Base-by-base conservation (phyloP, 768 basidiomycete species). In the Podaxis pistillaris region DNA sequence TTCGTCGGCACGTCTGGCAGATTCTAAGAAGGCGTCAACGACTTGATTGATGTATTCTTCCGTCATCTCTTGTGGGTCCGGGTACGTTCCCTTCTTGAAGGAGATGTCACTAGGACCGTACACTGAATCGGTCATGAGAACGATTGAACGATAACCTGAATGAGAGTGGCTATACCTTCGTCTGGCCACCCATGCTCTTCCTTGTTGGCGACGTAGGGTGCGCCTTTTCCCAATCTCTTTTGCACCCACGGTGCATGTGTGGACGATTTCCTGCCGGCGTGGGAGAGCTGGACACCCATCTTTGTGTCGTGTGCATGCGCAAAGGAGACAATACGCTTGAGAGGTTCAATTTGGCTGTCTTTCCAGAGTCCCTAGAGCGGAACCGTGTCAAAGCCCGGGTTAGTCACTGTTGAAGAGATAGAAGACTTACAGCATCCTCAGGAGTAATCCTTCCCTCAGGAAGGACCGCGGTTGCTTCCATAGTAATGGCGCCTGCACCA, bases 401-500 rank as follows among this genome's bases (percentile, higher is more conserved):
- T 30, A 30, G 37, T 17, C 5, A 50, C 17, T 41, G 44, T 17
- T 17, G 17, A 19, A 12, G 60, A 36, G 5, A 52, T 13, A 41
- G n/a, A 30, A 19, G 1, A 62, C 75, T 64, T 38, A 89, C 90
- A 7, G 82, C 77, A 68, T 94, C 92, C 72, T 91, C 80, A 0
- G 91, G 89, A 1, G 89, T 85, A 60, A 93, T 91, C 44, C 90
- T 82, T 0, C 87, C 89, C 73, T 93, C 89, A 0, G 90, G 87
- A 0, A 88, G 79, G 28, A 90, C 84, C 15, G 87, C 79, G 1
- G 88, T 87, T 0, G 91, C 93, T 72, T 95, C 93, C 64, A 91
- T 78, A 65, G 81, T 82, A 64, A 93, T 86, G 6, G 82, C 83
- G 1, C 86, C 89, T 1, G 83, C 84, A 12, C 93, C 91, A 38